Conservation (phyloP, 495 filamentous ascomycete species). For the Glutinoglossum americanum region DNA sequence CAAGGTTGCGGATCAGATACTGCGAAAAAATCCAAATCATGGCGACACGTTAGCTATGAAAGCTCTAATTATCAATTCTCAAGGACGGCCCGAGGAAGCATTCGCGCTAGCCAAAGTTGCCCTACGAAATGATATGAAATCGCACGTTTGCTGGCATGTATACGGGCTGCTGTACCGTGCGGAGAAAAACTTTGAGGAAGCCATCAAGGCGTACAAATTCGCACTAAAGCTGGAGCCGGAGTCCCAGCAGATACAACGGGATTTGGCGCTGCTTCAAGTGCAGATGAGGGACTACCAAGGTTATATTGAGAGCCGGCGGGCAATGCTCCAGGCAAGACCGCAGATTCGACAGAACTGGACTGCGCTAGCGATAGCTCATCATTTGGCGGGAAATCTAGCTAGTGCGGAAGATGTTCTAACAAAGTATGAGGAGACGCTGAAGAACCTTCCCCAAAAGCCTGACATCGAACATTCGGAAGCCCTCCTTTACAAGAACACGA, state of each 20-base stretch:
- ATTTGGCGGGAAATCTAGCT: conserved; percentile 60
- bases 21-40: conserved; percentile 84
- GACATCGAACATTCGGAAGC: conserved; percentile 96
- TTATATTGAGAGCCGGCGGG: conserved; percentile 64
- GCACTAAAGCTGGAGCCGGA: conserved; percentile 83
- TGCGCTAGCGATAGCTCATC: conserved; percentile 76
- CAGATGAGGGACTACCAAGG: conserved; percentile 94
- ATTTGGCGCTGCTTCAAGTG: conserved; percentile 78
- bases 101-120: conserved; percentile 83
- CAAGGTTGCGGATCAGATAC: conserved; percentile 83
- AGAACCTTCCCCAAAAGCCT: conserved; percentile 43
- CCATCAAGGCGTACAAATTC: conserved; percentile 96
- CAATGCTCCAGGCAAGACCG: conserved; percentile 68
- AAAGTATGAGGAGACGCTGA: conserved; percentile 82
- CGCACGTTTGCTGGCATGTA: conserved; percentile 98
- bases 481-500: conserved; percentile 79
- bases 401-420: conserved; percentile 81
- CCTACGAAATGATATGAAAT: conserved; percentile 87
- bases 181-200: conserved; percentile 93
- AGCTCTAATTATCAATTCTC: conserved; percentile 81
- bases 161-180: conserved; percentile 88
- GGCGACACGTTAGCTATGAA: conserved; percentile 98
- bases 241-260: conserved; percentile 78
- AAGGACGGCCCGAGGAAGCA: conserved; percentile 78
- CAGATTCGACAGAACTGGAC: conserved; percentile 84